Conservation (phyloP, 352 stramenopile species). For the Thalassiosira delicatula region DNA sequence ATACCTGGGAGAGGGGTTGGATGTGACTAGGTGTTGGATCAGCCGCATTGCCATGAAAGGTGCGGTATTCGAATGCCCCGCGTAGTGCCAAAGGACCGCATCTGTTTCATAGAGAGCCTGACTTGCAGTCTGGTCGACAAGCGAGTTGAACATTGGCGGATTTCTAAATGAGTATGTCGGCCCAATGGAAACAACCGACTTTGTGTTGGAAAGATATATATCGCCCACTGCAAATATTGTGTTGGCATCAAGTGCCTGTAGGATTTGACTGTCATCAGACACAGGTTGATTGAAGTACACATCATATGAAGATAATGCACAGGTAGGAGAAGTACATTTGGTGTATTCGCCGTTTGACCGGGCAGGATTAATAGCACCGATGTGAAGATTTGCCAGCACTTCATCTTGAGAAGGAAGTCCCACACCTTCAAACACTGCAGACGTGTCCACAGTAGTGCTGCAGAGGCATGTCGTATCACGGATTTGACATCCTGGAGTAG, state of each 20-base stretch:
- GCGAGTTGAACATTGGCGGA: constrained; percentile 47
- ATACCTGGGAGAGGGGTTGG: constrained; percentile 72
- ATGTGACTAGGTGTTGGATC: constrained; percentile 65
- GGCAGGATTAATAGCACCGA: constrained; percentile 49
- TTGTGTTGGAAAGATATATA: constrained; percentile 42
- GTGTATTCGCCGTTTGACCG: constrained; percentile 4
- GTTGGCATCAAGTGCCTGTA: constrained; percentile 19
- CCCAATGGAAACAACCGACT: constrained; percentile 12
- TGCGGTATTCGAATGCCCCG: constrained; percentile 65
- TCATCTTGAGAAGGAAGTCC: constrained; percentile 1
- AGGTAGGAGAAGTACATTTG: no score
- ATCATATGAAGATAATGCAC: background rate
- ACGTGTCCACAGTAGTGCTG: constrained; percentile 14
- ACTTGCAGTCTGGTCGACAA: constrained; percentile 25
- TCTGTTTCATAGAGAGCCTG: constrained; percentile 74
- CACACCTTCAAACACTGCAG: background rate
- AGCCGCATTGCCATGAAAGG: constrained; percentile 68
- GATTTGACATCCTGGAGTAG: constrained; percentile 29
- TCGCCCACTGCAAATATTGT: constrained; percentile 54
- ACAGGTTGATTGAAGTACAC: no score
- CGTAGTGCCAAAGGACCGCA: constrained; percentile 66
- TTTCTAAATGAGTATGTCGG: constrained; percentile 53
- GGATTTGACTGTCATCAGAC: background rate
- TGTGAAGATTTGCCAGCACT: constrained; percentile 25
- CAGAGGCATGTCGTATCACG: constrained; percentile 47